Evolutionary conservation across 192 early-diverging fungal species (phyloP).

Genomic region (Coemansia guatemalensis): DNA sequence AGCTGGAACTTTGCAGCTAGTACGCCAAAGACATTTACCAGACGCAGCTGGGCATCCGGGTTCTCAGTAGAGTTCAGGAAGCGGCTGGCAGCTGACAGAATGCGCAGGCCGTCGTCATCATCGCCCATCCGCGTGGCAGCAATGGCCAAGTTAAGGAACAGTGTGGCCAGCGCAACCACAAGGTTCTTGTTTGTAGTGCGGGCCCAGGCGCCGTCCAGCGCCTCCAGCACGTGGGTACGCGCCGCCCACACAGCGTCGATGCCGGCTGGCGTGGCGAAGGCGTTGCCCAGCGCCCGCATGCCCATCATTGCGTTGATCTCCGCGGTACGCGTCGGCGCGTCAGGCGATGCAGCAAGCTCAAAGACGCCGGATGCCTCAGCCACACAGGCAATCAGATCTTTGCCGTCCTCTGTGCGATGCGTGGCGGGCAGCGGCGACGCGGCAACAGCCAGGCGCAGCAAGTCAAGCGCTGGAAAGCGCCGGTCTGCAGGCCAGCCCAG

Average conservation of each 20-base stretch:
- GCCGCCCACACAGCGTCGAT: conserved; percentile 32
- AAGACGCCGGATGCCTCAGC: conserved; percentile 32
- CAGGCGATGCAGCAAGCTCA: conserved; percentile 12
- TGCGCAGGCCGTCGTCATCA: conserved; percentile 39
- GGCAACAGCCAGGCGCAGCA: conserved; percentile 70
- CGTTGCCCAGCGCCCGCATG: conserved; percentile 68
- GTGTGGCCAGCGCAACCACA: conserved; percentile 22
- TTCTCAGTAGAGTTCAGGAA: conserved; percentile 26
- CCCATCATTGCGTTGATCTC: conserved; percentile 82
- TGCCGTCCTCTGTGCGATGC: conserved; percentile 8
- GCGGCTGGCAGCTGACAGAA: conserved; percentile 32
- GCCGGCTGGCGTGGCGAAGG: conserved; percentile 61
- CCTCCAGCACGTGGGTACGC: conserved; percentile 26
- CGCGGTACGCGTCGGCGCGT: conserved; percentile 30
- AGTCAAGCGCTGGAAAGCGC: conserved; percentile 83
- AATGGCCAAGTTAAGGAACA: conserved; percentile 43
- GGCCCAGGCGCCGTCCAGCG: conserved; percentile 33
- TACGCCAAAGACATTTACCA: conserved; percentile 47
- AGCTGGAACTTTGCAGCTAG: conserved; percentile 42
- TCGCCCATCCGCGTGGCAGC: conserved; percentile 14
- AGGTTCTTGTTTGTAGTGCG: conserved; percentile 30
- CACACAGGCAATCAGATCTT: conserved; percentile 50
- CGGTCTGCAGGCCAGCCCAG: conserved; percentile 66
- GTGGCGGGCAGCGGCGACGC: conserved; percentile 39
- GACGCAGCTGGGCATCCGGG: conserved; percentile 41